Base-by-base conservation (phyloP, 306 rosid species). In the Senna siamea region DNA sequence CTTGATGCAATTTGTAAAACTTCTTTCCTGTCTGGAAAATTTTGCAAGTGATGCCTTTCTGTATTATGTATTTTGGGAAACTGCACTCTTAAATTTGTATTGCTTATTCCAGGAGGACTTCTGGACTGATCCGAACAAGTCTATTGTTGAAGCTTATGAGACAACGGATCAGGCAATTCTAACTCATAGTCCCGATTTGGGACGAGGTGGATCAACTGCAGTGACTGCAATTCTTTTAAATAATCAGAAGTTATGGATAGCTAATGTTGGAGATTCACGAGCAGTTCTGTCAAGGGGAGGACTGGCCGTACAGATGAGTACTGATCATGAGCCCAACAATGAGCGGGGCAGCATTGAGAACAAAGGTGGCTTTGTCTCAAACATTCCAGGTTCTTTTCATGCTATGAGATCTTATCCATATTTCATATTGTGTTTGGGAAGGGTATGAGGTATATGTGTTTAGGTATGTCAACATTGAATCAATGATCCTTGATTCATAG, bases 341-440 rank as follows among this genome's bases (percentile, higher is more conserved):
- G 98, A 90, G 74, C 84, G 95, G 9, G 87, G 84, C 67, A 88
- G 91, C 82, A 90, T 93, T 34, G 96, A 90, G 85, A 72, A 80
- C 78, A 87, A 66, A 76, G 98, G 98, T 0, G 96, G 98, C 79
- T 93, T 93, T 75, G 96, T 93, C 83, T 93, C 96, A 34, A 93
- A 93, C 83, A 82, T 93, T 91, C 95, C 98, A 90, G 98, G 98
- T 93, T 81, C 67, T 69, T 73, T 66, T 55, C 30, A 59, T 57
- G 44, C 40, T 18, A 17, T 70, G 41, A 71, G 34, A 41, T 72
- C 41, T 60, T 37, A 17, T 66, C 44, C 23, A 38, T 15, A 17
- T 34, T 28, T 26, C 30, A 37, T 37, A 37, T 65, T 57, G 48
- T 57, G 38, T 11, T 68, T 46, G 56, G 53, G n/a, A 58, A 15